Conservation (phyloP, 225 moss, liverwort and hornwort genomes). For the Lunularia cruciata region DNA sequence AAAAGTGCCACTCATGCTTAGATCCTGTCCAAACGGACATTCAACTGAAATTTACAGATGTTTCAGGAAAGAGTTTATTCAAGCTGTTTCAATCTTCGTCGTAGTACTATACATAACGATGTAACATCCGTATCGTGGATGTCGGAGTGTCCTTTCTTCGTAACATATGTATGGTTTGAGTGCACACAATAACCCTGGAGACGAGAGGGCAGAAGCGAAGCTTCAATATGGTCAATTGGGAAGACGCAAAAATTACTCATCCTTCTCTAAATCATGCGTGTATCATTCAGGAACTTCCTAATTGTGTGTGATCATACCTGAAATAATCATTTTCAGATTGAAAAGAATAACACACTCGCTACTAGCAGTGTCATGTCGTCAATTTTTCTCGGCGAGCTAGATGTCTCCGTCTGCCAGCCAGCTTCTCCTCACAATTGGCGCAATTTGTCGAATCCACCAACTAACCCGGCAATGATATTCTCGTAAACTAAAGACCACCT, state of each 20-base stretch:
- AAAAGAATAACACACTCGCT: neutral
- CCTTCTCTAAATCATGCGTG: neutral
- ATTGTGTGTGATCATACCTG: neutral
- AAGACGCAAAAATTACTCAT: neutral
- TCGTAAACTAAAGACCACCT: constrained; percentile 16
- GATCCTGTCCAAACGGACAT: no score
- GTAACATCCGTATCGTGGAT: no score
- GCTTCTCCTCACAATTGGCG: constrained; percentile 15
- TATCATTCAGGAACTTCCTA: neutral
- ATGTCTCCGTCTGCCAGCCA: constrained; percentile 11
- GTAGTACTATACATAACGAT: no score
- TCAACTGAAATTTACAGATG: no score
- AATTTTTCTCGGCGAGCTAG: neutral
- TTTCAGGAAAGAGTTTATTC: no score
- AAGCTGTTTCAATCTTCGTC: no score
- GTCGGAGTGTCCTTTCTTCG: no score
- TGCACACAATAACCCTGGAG: constrained; percentile 3
- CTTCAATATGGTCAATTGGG: constrained; percentile 5
- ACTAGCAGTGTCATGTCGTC: constrained; percentile 4
- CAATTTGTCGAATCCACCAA: constrained; percentile 10
- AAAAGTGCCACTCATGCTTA: no score
- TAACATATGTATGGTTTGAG: no score
- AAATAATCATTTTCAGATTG: neutral
- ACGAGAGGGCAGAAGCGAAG: neutral
- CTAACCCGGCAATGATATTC: constrained; percentile 4